These are phyloP conservation scores for Arthroderma sp. DNA, from an alignment of 2,329 filamentous ascomycete genomes.

Conservation along the genomic window DNA sequence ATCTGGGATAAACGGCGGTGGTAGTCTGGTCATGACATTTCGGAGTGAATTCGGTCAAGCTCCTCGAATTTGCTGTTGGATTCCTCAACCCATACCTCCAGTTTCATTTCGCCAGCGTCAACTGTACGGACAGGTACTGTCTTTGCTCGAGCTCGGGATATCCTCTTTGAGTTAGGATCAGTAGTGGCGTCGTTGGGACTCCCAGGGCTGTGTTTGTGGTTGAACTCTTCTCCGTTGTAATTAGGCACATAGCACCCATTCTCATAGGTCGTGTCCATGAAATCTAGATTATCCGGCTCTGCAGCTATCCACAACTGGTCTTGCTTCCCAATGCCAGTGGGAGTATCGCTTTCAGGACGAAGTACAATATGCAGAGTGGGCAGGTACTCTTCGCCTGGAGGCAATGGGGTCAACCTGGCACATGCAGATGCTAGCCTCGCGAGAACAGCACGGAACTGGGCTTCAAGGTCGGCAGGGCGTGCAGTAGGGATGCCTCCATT, in stretches of 20 bases:
- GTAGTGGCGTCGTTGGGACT: background rate
- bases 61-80: conserved; percentile 38
- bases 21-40: conserved; percentile 7
- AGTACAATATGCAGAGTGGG: conserved; percentile 39
- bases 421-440: conserved; percentile 31
- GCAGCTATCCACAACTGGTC: conserved; percentile 50
- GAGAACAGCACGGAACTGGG: conserved; percentile 36
- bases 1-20: too few species aligned
- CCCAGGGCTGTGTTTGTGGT: background rate
- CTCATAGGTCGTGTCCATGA: conserved; percentile 14
- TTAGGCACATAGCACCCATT: background rate
- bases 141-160: conserved; percentile 37
- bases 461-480: conserved; percentile 30
- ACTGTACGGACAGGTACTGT: conserved; percentile 50
- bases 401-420: conserved; percentile 29
- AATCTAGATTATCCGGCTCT: conserved; percentile 34
- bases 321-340: conserved; percentile 32
- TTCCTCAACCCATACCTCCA: conserved; percentile 61
- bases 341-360: conserved; percentile 33
- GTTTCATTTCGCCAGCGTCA: conserved; percentile 50
- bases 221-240: too few species aligned
- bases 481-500: conserved; percentile 3
- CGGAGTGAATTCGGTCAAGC: conserved; percentile 26
- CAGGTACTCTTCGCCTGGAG: conserved; percentile 34
- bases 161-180: background rate